Evolutionary conservation across 2,329 filamentous ascomycete species (phyloP).

Genomic region (Epichloe typhina): DNA sequence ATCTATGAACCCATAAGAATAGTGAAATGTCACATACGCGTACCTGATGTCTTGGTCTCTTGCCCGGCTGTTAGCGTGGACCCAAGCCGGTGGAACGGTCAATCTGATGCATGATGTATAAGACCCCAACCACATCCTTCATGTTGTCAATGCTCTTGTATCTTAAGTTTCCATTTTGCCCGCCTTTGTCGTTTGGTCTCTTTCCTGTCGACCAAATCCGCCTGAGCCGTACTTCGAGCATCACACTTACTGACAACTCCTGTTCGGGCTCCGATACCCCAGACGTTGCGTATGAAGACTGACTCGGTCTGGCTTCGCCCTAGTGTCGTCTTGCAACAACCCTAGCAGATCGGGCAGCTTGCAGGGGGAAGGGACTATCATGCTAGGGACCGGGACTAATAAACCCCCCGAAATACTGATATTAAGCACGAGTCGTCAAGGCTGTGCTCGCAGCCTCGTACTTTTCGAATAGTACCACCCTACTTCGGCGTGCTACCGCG

Average conservation of each 20-base stretch:
- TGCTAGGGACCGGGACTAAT: slow-evolving; percentile 23
- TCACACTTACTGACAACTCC: not conserved
- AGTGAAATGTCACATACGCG: not conserved
- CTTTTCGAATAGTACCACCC: slow-evolving; percentile 2
- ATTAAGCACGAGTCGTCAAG: slow-evolving; percentile 21
- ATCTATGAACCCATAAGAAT: not conserved
- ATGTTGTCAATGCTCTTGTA: not conserved
- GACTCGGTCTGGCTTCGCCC: slow-evolving; percentile 14
- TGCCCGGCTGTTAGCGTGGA: slow-evolving; percentile 1
- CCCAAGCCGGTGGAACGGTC: slow-evolving; percentile 3
- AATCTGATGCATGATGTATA: slow-evolving; percentile 6
- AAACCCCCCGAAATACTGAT: slow-evolving; percentile 27
- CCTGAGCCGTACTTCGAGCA: not conserved
- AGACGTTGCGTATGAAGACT: slow-evolving; percentile 6
- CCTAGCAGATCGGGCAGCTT: slow-evolving; percentile 21
- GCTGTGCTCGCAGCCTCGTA: slow-evolving; percentile 24
- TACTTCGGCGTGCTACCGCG: slow-evolving; percentile 9
- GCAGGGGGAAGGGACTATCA: slow-evolving; percentile 26
- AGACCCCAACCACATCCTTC: slow-evolving; percentile 6
- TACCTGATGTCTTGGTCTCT: slow-evolving; percentile 2
- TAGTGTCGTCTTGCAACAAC: slow-evolving; percentile 24
- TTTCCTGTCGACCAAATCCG: not conserved
- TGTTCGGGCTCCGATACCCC: not conserved
- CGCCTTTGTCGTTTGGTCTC: not conserved
- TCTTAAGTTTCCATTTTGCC: not conserved